Evolutionary conservation across 139 green algal species (phyloP), one percentile per base, ranked within the genome.

Genomic region (Chlorella sp.): DNA sequence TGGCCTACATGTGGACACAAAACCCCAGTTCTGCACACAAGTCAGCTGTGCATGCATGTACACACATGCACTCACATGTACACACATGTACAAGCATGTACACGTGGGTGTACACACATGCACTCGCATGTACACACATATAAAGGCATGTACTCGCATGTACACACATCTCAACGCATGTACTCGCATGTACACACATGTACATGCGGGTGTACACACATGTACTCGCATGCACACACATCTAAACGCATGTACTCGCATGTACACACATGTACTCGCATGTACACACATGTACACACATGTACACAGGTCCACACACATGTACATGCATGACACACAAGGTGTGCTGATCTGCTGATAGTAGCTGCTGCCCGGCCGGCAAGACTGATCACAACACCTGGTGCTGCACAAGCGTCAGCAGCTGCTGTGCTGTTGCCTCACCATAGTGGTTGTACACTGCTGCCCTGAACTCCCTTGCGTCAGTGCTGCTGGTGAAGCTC

Each of bases 361-460:
- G 42, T 17, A 10, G 17, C 42, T 55, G 42, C 42, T 55, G 42
- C 10, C 10, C 10, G 42, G 42, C 10, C 42, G 17, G 42, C 42
- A 55, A 17, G 42, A 10, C 42, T 10, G 42, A 17, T 10, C 42
- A n/a, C n/a, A n/a, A n/a, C n/a, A n/a, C n/a, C n/a, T 55, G 42
- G 10, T 55, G 42, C 42, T 55, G 42, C 42, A 26, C 42, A 26
- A 17, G 42, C 42, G 10, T 10, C 10, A 10, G 10, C 42, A 10
- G 10, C 42, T 17, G 10, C 10, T 10, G 42, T 10, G 42, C 42
- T 55, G 42, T 3, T 2, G 2, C 2, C 64, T 59, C 67, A 88
- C 88, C 86, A 55, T 95, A 88, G 20, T 88, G 74, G 42, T 77
- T 64, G 62, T 93, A 92, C 62, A 93, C 84, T 30, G 61, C 33